These are phyloP conservation scores for Aureobasidium sp. DNA, from an alignment of 2,329 filamentous ascomycete species.

Conservation along the genomic window DNA sequence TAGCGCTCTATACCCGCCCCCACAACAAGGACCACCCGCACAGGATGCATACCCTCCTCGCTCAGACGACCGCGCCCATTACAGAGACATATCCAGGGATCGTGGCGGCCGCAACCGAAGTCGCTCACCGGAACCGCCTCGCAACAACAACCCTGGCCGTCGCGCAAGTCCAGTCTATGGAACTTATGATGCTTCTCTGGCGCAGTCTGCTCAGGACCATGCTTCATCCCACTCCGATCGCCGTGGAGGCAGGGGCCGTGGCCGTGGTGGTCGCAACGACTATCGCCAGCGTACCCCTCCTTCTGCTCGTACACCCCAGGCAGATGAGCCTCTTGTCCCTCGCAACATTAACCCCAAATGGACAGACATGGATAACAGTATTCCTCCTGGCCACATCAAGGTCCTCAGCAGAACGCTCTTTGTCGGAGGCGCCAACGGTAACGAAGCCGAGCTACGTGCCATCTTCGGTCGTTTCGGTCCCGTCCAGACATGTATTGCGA, in stretches of 20 bases:
- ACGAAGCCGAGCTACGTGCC: constrained; percentile 70
- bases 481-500: constrained; percentile 96
- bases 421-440: constrained; percentile 77
- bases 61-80: constrained; percentile 14
- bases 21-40: constrained; percentile 15
- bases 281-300: constrained; percentile 77
- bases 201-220: constrained; percentile 14
- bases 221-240: constrained; percentile 16
- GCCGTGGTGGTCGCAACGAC: constrained; percentile 47
- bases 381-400: constrained; percentile 74
- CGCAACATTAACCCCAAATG: constrained; percentile 46
- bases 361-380: constrained; percentile 66
- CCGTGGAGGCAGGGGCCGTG: constrained; percentile 37
- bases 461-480: constrained; percentile 76
- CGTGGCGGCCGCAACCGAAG: constrained; percentile 62
- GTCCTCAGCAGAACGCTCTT: constrained; percentile 93
- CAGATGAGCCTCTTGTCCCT: background rate
- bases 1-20: constrained; percentile 36
- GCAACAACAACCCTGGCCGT: constrained; percentile 39
- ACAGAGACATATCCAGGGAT: constrained; percentile 11
- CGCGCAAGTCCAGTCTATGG: constrained; percentile 62
- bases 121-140: constrained; percentile 61
- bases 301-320: constrained; percentile 23
- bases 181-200: constrained; percentile 54
- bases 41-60: constrained; percentile 1